Percentiles rank a stretch among this genome's conserved stretches.
These are phyloP conservation scores for Bruguiera gymnorhiza DNA, from an alignment of 345 rosid genomes.

Conservation along the genomic window DNA sequence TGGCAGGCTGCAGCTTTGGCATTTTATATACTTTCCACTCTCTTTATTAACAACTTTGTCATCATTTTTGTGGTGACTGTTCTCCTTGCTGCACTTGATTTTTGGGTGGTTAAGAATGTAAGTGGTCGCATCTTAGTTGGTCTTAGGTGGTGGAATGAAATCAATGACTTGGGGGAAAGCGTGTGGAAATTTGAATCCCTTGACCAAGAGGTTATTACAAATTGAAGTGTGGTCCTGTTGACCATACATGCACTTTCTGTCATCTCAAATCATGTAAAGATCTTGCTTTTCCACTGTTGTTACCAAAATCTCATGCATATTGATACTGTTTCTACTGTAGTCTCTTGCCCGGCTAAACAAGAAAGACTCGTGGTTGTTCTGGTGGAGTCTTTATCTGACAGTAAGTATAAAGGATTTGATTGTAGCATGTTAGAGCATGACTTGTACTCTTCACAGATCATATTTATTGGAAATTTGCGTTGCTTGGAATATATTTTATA, in stretches of 20 bases:
- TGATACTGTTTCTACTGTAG: constrained; percentile 32
- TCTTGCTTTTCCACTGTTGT: background rate
- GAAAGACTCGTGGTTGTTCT: constrained; percentile 79
- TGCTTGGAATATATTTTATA: too few species aligned
- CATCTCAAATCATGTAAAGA: background rate
- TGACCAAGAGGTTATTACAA: constrained; percentile 81
- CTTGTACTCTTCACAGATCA: background rate
- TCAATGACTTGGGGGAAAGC: constrained; percentile 92
- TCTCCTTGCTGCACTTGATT: constrained; percentile 84
- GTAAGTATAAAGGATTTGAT: constrained; percentile 36
- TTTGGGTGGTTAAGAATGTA: constrained; percentile 82
- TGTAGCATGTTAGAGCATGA: background rate
- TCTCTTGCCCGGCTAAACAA: constrained; percentile 74
- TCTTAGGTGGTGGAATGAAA: constrained; percentile 99
- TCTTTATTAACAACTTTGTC: constrained; percentile 81
- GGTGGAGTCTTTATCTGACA: constrained; percentile 79
- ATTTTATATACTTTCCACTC: constrained; percentile 86
- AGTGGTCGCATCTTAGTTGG: constrained; percentile 99
- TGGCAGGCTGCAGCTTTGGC: constrained; percentile 83
- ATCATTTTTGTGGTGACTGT: constrained; percentile 96
- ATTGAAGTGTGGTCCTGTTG: background rate
- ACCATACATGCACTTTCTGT: background rate
- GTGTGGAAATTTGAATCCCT: constrained; percentile 97
- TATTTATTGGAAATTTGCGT: background rate
- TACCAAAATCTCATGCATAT: constrained; percentile 9